Percentiles rank a stretch among this genome's conserved stretches.
Evolutionary conservation across 805 yeast species (phyloP).

Genomic region (Starmerella vaccinii): DNA sequence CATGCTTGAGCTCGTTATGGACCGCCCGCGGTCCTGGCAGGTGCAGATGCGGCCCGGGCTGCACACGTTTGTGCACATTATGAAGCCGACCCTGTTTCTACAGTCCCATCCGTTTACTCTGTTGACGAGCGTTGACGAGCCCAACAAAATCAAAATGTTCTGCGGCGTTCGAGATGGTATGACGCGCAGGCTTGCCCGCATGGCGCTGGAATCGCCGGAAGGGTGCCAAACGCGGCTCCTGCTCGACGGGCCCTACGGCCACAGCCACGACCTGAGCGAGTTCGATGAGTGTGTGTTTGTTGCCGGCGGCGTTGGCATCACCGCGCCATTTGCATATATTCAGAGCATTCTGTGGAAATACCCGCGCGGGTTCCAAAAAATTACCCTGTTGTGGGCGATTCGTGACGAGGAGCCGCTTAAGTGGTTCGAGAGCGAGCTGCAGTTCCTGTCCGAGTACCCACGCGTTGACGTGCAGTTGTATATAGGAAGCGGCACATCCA

Average conservation of each 20-base stretch:
- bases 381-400: slow-evolving; percentile 18
- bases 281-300: slow-evolving; percentile 48
- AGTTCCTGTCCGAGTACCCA: slow-evolving; percentile 22
- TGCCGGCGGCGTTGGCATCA: slow-evolving; percentile 70
- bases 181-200: slow-evolving; percentile 31
- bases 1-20: slow-evolving; percentile 25
- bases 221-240: slow-evolving; percentile 14
- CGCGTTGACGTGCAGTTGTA: slow-evolving; percentile 15
- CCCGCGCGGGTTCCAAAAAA: slow-evolving; percentile 26
- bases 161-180: slow-evolving; percentile 42
- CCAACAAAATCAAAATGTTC: slow-evolving; percentile 21
- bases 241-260: slow-evolving; percentile 67
- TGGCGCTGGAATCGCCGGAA: slow-evolving; percentile 12
- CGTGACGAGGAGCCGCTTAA: slow-evolving; percentile 11
- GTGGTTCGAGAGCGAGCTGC: slow-evolving; percentile 41
- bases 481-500: neutral
- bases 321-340: slow-evolving; percentile 32
- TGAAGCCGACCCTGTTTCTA: slow-evolving; percentile 46
- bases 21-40: slow-evolving; percentile 39
- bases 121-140: slow-evolving; percentile 10
- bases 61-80: slow-evolving; percentile 43
- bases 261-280: slow-evolving; percentile 38
- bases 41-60: slow-evolving; percentile 41
- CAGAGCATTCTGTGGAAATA: slow-evolving; percentile 27
- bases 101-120: slow-evolving; percentile 67